Conservation (phyloP, 2,329 filamentous ascomycete species). For the Ceratocystis alfenasii region DNA sequence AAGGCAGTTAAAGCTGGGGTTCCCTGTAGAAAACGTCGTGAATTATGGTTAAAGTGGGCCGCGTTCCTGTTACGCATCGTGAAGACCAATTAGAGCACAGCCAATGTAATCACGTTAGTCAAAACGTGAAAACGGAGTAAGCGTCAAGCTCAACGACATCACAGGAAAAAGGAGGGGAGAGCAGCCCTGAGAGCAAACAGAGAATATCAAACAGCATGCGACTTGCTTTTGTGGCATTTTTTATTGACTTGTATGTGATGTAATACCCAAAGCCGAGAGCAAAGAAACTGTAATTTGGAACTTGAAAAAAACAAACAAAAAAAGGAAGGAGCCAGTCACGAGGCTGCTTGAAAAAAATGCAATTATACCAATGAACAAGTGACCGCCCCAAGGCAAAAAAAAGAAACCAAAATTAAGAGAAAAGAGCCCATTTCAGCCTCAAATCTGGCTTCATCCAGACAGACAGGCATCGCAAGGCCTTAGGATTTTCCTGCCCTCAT, state of each 20-base stretch:
- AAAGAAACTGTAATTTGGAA: neutral
- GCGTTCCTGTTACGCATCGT: neutral
- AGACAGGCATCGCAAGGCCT: neutral
- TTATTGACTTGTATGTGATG: neutral
- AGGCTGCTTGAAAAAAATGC: neutral
- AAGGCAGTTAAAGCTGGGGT: neutral
- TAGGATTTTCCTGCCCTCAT: neutral
- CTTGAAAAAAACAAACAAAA: neutral
- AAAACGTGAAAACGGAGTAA: neutral
- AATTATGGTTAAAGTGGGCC: neutral
- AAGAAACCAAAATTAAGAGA: neutral
- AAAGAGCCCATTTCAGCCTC: neutral
- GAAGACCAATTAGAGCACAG: slow-evolving; percentile 5
- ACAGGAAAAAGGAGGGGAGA: neutral
- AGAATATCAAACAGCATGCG: neutral
- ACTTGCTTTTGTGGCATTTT: too few relatives aligned
- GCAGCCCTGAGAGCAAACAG: neutral
- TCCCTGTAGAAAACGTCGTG: slow-evolving; percentile 9
- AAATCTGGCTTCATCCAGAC: neutral
- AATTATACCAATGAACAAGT: neutral
- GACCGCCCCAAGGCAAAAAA: neutral
- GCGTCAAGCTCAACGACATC: slow-evolving; percentile 4
- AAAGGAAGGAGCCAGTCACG: neutral
- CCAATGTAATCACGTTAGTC: slow-evolving; percentile 11
- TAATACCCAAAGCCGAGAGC: neutral